Base-by-base conservation (phyloP, 1,284 basidiomycete genomes). In the Peniophora sp. region DNA sequence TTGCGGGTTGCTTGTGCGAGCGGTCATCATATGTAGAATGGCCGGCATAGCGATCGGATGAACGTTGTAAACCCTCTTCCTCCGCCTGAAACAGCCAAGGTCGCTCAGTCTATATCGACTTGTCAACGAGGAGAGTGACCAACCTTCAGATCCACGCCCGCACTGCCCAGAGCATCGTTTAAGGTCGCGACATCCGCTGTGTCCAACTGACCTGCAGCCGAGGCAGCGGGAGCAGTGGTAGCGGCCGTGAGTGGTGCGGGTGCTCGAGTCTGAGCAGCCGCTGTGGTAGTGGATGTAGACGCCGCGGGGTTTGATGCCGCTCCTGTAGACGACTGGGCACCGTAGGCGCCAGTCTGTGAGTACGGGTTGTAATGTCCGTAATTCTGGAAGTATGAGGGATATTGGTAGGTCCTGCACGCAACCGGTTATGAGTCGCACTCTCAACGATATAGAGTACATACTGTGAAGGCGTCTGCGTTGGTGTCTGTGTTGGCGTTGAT, bases 91-190 rank as follows among this genome's bases (percentile, higher is more conserved):
- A 23, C 34, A 39, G 48, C 50, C 35, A 55, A 32, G n/a, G n/a
- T n/a, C 12, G 47, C 41, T 24, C 22, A 3, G 24, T 34, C 8
- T 23, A 3, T 14, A 27, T 27, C 6, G 46, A 12, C 43, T 41
- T 11, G 44, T 1, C 41, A 11, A 27, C 32, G 19, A 16, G 34
- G 19, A 32, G 23, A 14, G 36, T 25, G 35, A 20, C 23, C 24
- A 59, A 88, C 88, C 61, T 85, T 70, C 35, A 91, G 69, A 68
- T 92, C 89, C 6, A 92, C 85, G 14, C 89, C 89, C 12, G 88
- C 87, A 59, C 85, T 89, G 3, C 87, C 89, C 2, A 91, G 66
- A 1, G 87, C 89, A 61, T 92, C 89, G 52, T 89, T 91, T 45
- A 92, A 61, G 3, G 83, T 86, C 10, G 85, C 78, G 36, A 89